Evolutionary conservation across 495 filamentous ascomycete genomes (phyloP), one percentile per base, ranked within the genome.

Genomic region (Lepidopterella palustris): DNA sequence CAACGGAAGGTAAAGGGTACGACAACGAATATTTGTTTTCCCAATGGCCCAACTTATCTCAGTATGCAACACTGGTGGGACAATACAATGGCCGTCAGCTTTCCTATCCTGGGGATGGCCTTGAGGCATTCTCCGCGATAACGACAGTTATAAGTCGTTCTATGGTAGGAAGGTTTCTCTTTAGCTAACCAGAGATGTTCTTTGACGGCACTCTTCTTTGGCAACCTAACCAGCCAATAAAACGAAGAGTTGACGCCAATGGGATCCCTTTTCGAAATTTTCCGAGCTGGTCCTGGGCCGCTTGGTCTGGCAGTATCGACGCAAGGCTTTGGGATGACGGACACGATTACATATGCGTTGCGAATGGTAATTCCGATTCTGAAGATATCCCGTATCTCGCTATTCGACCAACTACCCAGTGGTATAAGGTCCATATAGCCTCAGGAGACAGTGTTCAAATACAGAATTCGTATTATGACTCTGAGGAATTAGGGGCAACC

Each of bases 201-300:
- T 45, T 57, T 26, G 32, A 57, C 25, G n/a, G 45, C 23, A 20
- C 39, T 6, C 54, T 57, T 5, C 54, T 57, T 11, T 57, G 54
- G 54, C n/a, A 57, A 57, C 52, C 52, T 24, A 21, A 18, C 18
- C 5, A 23, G 5, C 20, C 39, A 15, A 9, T 32, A 4, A 24
- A 55, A 29, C 20, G 54, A 5, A 20, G 5, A 23, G 5, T n/a
- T 6, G 42, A 47, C 5, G 18, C 18, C 13, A 45, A 26, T 11
- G 31, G 23, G 40, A 45, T 5, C 11, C 9, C 31, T 24, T 27
- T 15, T n/a, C 13, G 13, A 18, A 25, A 8, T 13, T 18, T 57
- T 5, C 54, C 54, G 11, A 57, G 54, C 54, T 57, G 54, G 54
- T 45, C 32, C 20, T 57, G 54, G 54, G 20, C 40, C 5, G 54